Percentiles rank a stretch among this genome's conserved stretches.
Conservation (phyloP, 1,284 basidiomycete genomes). For the Termitomyces sp. region DNA sequence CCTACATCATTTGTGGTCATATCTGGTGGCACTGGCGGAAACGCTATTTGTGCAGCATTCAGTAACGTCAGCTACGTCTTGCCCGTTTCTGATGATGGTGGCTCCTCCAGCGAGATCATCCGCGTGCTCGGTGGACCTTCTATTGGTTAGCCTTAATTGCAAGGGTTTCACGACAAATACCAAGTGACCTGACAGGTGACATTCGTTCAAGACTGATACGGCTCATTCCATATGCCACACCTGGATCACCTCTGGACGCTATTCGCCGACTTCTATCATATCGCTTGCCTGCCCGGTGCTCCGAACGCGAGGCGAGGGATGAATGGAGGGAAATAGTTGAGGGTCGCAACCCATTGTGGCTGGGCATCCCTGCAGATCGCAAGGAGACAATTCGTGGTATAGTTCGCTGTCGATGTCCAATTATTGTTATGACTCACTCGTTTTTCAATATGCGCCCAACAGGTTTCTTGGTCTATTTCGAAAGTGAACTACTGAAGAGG, state of each 20-base stretch:
- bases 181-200: constrained; percentile 46
- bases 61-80: constrained; percentile 66
- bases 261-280: constrained; percentile 78
- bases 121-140: constrained; percentile 80
- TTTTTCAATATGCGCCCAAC: neutral
- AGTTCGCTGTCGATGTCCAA: constrained; percentile 3
- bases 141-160: constrained; percentile 44
- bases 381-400: constrained; percentile 86
- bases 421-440: neutral
- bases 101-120: constrained; percentile 81
- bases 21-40: constrained; percentile 81
- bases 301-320: constrained; percentile 77
- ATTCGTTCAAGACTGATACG: constrained; percentile 80
- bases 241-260: constrained; percentile 56
- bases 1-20: constrained; percentile 54
- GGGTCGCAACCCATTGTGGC: constrained; percentile 81
- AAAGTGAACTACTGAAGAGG: constrained; percentile 79
- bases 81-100: constrained; percentile 84
- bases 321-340: constrained; percentile 93
- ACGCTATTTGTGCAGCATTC: constrained; percentile 75
- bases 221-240: constrained; percentile 64
- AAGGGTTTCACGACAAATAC: neutral
- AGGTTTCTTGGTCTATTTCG: constrained; percentile 91
- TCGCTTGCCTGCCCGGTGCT: constrained; percentile 65
- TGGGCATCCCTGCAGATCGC: constrained; percentile 85